Percentiles rank a stretch among this genome's conserved stretches.
phyloP scores from a whole-genome alignment of 1,284 basidiomycete species.

The Xerocomus cyaneibrunnescens region DNA sequence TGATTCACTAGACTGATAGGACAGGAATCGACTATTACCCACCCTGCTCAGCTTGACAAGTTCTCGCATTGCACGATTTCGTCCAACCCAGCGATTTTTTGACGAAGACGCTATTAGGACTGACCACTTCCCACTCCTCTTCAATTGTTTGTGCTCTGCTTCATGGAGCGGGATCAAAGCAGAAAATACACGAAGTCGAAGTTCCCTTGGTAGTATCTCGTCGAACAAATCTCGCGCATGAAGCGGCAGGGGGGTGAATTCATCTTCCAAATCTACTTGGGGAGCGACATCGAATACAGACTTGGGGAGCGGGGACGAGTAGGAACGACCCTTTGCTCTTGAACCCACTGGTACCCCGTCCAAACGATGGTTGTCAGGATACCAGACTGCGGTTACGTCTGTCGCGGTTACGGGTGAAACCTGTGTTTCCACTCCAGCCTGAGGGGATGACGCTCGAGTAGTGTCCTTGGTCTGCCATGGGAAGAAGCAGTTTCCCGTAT shows the following conservation, averaged over 20 bases:
- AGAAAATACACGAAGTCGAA: constrained; percentile 65
- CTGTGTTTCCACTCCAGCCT: constrained; percentile 30
- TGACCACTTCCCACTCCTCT: constrained; percentile 53
- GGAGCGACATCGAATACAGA: constrained; percentile 58
- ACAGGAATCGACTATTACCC: constrained; percentile 36
- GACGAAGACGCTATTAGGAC: constrained; percentile 53
- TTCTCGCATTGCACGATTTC: constrained; percentile 70
- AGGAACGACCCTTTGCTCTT: constrained; percentile 57
- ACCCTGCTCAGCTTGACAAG: constrained; percentile 80
- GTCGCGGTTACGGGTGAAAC: constrained; percentile 7
- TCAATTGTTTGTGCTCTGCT: constrained; percentile 46
- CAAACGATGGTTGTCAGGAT: constrained; percentile 7
- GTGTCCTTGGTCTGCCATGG: constrained; percentile 44
- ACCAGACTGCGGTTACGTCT: constrained; percentile 17
- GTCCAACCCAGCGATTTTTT: constrained; percentile 68
- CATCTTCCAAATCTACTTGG: constrained; percentile 40
- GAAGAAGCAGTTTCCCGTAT: constrained; percentile 40
- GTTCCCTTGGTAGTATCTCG: constrained; percentile 68
- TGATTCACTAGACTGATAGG: constrained; percentile 12
- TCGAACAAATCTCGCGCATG: constrained; percentile 59
- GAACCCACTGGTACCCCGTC: constrained; percentile 24
- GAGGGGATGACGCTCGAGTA: constrained; percentile 30
- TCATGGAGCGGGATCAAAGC: constrained; percentile 55
- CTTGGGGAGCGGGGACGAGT: constrained; percentile 60
- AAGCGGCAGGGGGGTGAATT: constrained; percentile 49